Conservation (phyloP, 225 moss, liverwort and hornwort genomes). For the Thuidium tamariscinum region DNA sequence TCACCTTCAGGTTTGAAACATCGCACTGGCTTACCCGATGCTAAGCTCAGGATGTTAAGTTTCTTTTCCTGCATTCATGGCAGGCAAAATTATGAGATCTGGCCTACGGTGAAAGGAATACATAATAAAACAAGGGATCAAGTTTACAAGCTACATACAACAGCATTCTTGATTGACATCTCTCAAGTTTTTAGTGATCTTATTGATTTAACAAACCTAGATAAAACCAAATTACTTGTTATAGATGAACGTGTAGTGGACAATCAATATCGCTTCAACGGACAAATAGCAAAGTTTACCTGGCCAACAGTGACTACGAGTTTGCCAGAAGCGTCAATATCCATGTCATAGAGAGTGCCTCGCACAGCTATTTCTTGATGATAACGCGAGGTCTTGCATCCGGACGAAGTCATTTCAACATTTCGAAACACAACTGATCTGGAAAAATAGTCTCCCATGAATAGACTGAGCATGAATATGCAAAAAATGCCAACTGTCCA, state of each 20-base stretch:
- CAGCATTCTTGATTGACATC: not conserved
- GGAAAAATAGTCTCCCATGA: not conserved
- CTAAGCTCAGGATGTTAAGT: slow-evolving; percentile 47
- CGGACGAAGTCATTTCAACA: slow-evolving; percentile 20
- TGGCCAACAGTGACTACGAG: slow-evolving; percentile 62
- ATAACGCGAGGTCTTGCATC: slow-evolving; percentile 57
- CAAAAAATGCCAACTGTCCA: not conserved
- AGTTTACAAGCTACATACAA: not conserved
- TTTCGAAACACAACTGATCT: slow-evolving; percentile 73
- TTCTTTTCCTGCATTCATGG: slow-evolving; percentile 52
- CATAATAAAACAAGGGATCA: not conserved
- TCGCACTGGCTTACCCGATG: slow-evolving; percentile 51
- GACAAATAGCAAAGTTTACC: slow-evolving; percentile 11
- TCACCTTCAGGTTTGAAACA: slow-evolving; percentile 58
- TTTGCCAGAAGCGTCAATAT: slow-evolving; percentile 43
- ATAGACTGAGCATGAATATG: not conserved
- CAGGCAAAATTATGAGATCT: not conserved
- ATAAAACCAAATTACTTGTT: not conserved
- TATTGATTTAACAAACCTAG: not conserved
- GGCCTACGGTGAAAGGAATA: not conserved
- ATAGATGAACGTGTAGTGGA: not conserved
- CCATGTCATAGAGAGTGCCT: slow-evolving; percentile 66
- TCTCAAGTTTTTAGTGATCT: not conserved
- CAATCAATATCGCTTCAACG: not conserved
- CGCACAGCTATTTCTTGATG: slow-evolving; percentile 62